A percentile compares a stretch with the other conserved stretches of the same genome.
Evolutionary conservation across 495 filamentous ascomycete genomes (phyloP).

Genomic region (Penicillium nucicola): DNA sequence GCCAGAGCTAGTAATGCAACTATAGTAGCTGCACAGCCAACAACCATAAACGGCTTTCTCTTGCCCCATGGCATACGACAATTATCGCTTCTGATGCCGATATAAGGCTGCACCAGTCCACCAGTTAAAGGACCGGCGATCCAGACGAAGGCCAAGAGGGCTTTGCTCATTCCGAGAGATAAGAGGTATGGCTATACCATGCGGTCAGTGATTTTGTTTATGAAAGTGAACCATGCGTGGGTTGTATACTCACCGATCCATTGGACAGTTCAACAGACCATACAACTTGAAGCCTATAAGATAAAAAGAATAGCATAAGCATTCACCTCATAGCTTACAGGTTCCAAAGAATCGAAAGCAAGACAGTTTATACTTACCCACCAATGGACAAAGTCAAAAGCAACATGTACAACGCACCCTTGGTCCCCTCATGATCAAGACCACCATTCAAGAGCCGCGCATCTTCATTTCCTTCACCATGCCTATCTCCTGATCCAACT

Average conservation of each 20-base stretch:
- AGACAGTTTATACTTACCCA: constrained; percentile 50
- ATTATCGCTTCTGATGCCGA: constrained; percentile 87
- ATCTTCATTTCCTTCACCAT: constrained; percentile 1
- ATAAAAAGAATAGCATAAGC: not conserved
- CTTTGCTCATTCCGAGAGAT: constrained; percentile 86
- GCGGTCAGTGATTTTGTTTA: not conserved
- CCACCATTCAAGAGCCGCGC: not conserved
- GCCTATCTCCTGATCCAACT: constrained; percentile 12
- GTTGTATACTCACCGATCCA: constrained; percentile 60
- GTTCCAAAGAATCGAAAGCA: not conserved
- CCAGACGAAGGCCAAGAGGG: constrained; percentile 90
- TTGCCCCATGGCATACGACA: constrained; percentile 78
- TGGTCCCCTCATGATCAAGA: constrained; percentile 46
- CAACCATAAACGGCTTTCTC: constrained; percentile 84
- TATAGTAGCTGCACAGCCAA: constrained; percentile 69
- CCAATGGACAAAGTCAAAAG: constrained; percentile 80
- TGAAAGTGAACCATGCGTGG: not conserved
- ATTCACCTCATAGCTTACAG: not conserved
- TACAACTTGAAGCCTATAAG: constrained; percentile 73
- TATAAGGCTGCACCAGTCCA: constrained; percentile 86
- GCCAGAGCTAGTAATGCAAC: constrained; percentile 70
- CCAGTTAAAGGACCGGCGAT: constrained; percentile 88
- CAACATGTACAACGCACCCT: constrained; percentile 79
- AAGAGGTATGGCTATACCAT: constrained; percentile 54
- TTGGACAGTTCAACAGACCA: constrained; percentile 91